Base-by-base conservation (phyloP, 768 basidiomycete genomes). In the Boletus sp. region DNA sequence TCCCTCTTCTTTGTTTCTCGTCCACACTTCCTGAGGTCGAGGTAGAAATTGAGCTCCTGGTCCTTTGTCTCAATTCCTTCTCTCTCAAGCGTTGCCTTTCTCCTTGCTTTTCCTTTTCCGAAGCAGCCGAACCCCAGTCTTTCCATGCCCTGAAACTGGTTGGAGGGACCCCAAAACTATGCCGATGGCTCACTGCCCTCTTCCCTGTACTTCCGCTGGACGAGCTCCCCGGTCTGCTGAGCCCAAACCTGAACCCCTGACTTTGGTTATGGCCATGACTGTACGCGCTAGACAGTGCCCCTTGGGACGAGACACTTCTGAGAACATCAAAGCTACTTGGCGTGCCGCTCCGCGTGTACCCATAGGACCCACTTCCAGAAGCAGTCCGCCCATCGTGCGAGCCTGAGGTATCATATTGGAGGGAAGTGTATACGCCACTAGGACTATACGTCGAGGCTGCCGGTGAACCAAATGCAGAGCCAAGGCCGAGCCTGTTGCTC, bases 301-400 rank as follows among this genome's bases (percentile, higher is more conserved):
- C 71, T 15, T 72, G 69, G 2, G 71, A 71, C 4, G 70, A 69
- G n/a, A 73, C 67, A 14, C 71, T 71, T 47, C 67, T 44, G 11
- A 73, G 52, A 20, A 55, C 50, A 20, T 71, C 65, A 10, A 71
- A 61, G 40, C 62, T 72, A n/a, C 54, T 70, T 20, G 65, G 58
- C 2, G 70, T 64, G 24, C 40, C 59, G 36, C 70, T 71, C n/a
- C 67, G 58, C 6, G 67, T 36, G 48, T 66, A 62, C 15, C 62
- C 62, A 46, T 62, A 61, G 12, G 68, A 69, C 1, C 66, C 66
- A 20, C 64, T 66, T 5, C 66, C 58, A 46, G 66, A 70, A 36
- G 24, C 42, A n/a, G 61, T 63, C 35, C 55, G 61, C 9, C 56
- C 45, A 42, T 52, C 65, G 24, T 59, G 57, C 4, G 68, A 67